phyloP scores from a whole-genome alignment of 306 rosid genomes.

The Fragaria vesca region DNA sequence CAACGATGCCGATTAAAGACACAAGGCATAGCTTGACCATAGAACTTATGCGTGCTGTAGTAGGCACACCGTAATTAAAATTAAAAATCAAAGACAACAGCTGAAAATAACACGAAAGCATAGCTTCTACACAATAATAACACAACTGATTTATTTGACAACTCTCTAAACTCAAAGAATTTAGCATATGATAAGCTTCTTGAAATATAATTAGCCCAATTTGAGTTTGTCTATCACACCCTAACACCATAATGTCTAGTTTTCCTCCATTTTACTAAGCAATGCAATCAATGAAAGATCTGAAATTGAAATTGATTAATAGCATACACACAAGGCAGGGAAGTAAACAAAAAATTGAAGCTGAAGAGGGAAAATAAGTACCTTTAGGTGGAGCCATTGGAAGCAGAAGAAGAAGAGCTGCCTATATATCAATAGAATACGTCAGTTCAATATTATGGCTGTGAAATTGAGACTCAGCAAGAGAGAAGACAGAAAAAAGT shows the following conservation, averaged over 20 bases:
- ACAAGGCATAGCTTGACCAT: neutral
- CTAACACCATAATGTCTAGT: neutral
- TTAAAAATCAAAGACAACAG: too few relatives aligned
- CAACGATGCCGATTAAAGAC: neutral
- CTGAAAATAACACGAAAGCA: neutral
- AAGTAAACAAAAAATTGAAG: neutral
- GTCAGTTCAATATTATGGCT: neutral
- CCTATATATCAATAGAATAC: neutral
- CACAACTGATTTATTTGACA: neutral
- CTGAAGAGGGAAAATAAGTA: conserved; percentile 17
- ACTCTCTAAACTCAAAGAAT: neutral
- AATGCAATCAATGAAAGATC: neutral
- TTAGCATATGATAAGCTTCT: neutral
- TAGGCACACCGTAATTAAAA: neutral
- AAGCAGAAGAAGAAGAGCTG: conserved; percentile 20
- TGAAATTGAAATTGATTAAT: neutral
- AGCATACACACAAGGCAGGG: neutral
- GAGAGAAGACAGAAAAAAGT: neutral
- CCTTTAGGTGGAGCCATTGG: conserved; percentile 71
- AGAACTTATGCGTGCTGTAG: neutral
- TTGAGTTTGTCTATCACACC: neutral
- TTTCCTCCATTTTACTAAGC: neutral
- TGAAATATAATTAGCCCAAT: neutral
- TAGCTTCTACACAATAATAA: neutral
- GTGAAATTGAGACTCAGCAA: neutral